phyloP scores from a whole-genome alignment of 305 asterid species.

The Vinca major region DNA sequence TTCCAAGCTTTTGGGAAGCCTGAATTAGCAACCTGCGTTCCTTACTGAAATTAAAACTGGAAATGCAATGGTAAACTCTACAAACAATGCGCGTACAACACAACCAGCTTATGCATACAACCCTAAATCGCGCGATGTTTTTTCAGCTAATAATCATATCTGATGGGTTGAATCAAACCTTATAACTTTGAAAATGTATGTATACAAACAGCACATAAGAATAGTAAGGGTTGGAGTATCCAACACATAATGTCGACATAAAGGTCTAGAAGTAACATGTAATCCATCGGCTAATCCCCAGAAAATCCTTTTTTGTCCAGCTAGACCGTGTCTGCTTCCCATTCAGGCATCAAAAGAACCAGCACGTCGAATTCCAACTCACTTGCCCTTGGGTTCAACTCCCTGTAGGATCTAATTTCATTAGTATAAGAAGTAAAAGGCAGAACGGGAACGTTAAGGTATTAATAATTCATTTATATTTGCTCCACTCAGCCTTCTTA shows the following conservation, averaged over 20 bases:
- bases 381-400: neutral
- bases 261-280: no score
- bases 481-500: neutral
- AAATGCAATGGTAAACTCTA: no score
- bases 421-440: neutral
- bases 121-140: no score
- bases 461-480: no score
- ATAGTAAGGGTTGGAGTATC: neutral
- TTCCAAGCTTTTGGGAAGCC: neutral
- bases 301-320: neutral
- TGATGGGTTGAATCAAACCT: neutral
- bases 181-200: conserved; percentile 8
- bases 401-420: conserved; percentile 6
- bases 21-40: no score
- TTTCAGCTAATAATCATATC: neutral
- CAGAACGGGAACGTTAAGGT: neutral
- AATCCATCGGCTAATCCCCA: neutral
- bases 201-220: neutral
- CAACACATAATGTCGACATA: no score
- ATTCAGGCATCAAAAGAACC: neutral
- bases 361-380: no score
- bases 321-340: neutral
- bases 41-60: no score
- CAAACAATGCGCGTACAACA: no score
- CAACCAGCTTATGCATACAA: no score